Conservation (phyloP, 2,329 filamentous ascomycete genomes). For the Didymella glomerata region DNA sequence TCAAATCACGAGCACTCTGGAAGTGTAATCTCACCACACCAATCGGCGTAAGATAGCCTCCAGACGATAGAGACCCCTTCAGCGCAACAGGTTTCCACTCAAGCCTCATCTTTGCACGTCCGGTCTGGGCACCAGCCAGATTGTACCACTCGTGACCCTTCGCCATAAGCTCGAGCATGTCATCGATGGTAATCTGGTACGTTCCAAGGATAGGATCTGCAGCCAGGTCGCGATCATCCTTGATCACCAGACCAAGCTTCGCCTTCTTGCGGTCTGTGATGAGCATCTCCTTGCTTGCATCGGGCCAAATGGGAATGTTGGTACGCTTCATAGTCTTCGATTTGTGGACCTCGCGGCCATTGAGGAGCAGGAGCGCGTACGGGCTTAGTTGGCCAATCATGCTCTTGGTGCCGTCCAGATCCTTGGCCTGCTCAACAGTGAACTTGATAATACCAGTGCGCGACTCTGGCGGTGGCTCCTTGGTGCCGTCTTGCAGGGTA, state of each 20-base stretch:
- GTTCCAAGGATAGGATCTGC: constrained; percentile 86
- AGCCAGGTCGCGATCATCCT: constrained; percentile 88
- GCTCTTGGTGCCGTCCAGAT: constrained; percentile 91
- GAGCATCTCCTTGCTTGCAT: constrained; percentile 90
- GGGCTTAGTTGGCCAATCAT: constrained; percentile 90
- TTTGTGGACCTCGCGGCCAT: constrained; percentile 87
- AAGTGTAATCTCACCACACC: constrained; percentile 96
- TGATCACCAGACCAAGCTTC: constrained; percentile 89
- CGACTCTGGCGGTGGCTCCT: constrained; percentile 82
- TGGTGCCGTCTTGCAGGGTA: constrained; percentile 77
- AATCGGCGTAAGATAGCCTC: constrained; percentile 91
- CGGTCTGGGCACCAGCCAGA: constrained; percentile 79
- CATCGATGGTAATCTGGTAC: constrained; percentile 94
- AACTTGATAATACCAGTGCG: constrained; percentile 95
- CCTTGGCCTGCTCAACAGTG: constrained; percentile 94
- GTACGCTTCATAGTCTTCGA: constrained; percentile 95
- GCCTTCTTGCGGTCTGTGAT: constrained; percentile 93
- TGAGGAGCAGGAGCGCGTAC: constrained; percentile 86
- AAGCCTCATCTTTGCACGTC: constrained; percentile 86
- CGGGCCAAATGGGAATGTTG: constrained; percentile 96
- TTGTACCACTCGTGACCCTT: constrained; percentile 98
- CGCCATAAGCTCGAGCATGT: constrained; percentile 87
- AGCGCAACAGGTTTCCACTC: constrained; percentile 96
- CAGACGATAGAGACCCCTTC: constrained; percentile 77
- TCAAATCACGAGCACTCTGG: constrained; percentile 79